Base-by-base conservation (phyloP, 208 protist genomes). In the Entamoeba nuttalli region DNA sequence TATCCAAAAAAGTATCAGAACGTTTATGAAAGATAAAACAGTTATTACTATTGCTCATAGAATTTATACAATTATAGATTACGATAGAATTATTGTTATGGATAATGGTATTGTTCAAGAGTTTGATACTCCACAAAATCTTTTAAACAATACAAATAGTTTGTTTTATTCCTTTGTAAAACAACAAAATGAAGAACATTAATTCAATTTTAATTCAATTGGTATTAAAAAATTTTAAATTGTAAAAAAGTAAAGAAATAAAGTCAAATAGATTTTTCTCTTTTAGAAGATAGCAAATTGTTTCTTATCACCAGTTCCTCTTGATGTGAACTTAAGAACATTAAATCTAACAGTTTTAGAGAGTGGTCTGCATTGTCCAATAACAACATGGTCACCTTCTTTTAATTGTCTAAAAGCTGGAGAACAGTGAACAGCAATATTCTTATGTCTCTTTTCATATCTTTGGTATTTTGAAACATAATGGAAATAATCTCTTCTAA, bases 341-440 rank as follows among this genome's bases (percentile, higher is more conserved):
- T 99, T 99, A 98, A 99, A 99, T 96, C 98, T 98, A 96, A 99
- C 98, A 94, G 99, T 99, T 98, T 99, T 99, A 96, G 98, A 99
- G n/a, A 99, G 97, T 71, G 99, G 99, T 93, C 97, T 62, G 98
- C 99, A 99, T 98, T 99, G 98, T 95, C 99, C 99, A 95, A 99
- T 97, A 95, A 99, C 98, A 95, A 99, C 99, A 95, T 98, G 96
- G 96, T 99, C 99, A 97, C 99, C 99, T 94, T 98, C 98, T 21
- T 99, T 98, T 51, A 99, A 97, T 96, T 98, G 98, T 35, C 95
- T 41, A 98, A 99, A 99, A 97, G 97, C 97, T 21, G 99, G 99
- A 94, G 98, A 99, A 97, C 97, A 98, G 98, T 99, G 99, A 94
- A 99, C 99, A 52, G 99, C 97, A 53, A 99, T 97, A 96, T 99